phyloP scores from a whole-genome alignment of 306 rosid species.

The Purshia tridentata region DNA sequence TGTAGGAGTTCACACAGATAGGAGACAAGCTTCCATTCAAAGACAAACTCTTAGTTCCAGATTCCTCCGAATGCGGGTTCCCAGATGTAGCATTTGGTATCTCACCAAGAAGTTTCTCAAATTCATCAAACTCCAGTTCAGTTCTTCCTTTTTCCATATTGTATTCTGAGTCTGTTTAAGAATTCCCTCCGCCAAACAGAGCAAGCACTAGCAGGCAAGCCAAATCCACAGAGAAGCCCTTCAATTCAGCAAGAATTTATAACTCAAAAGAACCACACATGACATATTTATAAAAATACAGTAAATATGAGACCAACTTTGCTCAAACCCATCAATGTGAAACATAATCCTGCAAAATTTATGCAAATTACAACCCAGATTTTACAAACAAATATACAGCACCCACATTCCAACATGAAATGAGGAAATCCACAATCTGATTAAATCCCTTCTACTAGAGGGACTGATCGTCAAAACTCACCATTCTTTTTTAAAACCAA shows the following conservation, averaged over 20 bases:
- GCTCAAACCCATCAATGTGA: background rate
- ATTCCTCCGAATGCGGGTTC: conserved; percentile 33
- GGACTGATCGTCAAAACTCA: conserved; percentile 1
- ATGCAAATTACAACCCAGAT: background rate
- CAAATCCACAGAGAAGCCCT: conserved; percentile 10
- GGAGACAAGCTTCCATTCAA: conserved; percentile 28
- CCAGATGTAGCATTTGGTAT: conserved; percentile 45
- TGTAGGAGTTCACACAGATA: conserved; percentile 20
- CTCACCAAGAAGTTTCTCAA: conserved; percentile 51
- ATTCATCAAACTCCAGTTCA: conserved; percentile 42
- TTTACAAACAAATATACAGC: background rate
- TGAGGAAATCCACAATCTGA: background rate
- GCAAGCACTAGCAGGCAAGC: conserved; percentile 11
- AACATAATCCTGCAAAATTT: background rate
- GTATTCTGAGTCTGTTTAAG: background rate
- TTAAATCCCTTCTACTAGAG: background rate
- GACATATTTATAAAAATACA: background rate
- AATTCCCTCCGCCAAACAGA: conserved; percentile 7
- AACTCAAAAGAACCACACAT: background rate
- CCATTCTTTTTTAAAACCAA: background rate
- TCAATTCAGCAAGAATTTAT: conserved; percentile 4
- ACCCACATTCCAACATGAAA: background rate
- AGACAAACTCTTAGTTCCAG: conserved; percentile 21
- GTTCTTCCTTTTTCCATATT: conserved; percentile 31
- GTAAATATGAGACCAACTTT: background rate